These are phyloP conservation scores for Polytrichum formosum DNA, from an alignment of 225 moss, liverwort and hornwort genomes.

Conservation along the genomic window DNA sequence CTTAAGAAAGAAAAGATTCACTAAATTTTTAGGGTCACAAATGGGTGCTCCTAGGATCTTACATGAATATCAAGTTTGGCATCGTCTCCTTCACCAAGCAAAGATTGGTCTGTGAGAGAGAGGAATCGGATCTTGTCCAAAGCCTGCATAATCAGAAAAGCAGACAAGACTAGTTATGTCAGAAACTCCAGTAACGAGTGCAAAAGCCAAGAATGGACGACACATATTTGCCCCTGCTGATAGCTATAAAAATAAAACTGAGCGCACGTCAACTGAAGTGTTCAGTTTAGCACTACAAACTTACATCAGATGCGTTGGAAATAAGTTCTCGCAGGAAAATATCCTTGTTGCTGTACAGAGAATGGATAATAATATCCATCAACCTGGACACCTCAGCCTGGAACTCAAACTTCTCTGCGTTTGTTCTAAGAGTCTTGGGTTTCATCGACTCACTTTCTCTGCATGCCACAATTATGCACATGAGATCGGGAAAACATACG, in stretches of 20 bases:
- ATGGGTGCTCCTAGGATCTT: conserved; percentile 1
- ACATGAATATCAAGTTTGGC: conserved; percentile 83
- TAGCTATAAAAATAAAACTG: no score
- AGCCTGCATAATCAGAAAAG: conserved; percentile 47
- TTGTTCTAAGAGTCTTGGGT: conserved; percentile 57
- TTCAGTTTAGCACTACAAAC: conserved; percentile 3
- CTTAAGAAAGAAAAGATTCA: no score
- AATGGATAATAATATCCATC: conserved; percentile 99
- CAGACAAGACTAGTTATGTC: no score
- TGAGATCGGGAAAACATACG: no score
- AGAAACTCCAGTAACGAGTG: no score
- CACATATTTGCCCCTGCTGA: no score
- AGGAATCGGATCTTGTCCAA: conserved; percentile 97
- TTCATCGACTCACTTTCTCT: conserved; percentile 89
- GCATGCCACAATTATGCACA: conserved; percentile 11
- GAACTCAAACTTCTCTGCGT: conserved; percentile 96
- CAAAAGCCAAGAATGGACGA: no score
- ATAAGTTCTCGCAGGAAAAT: conserved; percentile 96
- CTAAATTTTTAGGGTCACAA: no score
- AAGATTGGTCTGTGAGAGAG: conserved; percentile 68
- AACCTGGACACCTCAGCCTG: conserved; percentile 99
- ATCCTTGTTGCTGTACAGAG: conserved; percentile 95
- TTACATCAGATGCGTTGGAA: conserved; percentile 98
- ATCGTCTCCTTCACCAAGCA: conserved; percentile 87
- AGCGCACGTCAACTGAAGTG: no score